phyloP scores from a whole-genome alignment of 495 filamentous ascomycete genomes.

The Penicillium verhagenii region DNA sequence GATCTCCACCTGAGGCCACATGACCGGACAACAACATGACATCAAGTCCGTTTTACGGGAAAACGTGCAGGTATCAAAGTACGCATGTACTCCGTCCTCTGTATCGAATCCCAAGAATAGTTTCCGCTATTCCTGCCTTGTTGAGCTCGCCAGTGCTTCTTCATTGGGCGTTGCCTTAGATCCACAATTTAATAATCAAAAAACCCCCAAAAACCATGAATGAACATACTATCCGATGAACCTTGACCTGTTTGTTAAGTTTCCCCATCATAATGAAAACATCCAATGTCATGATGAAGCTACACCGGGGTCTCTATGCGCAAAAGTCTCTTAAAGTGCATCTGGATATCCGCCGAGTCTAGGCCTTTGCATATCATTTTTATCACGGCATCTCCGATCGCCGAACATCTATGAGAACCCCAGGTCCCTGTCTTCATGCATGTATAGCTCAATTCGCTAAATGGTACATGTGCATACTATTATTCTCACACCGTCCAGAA shows the following conservation, averaged over 20 bases:
- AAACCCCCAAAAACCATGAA: background rate
- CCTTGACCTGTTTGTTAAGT: background rate
- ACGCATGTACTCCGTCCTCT: background rate
- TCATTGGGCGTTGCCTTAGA: background rate
- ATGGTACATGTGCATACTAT: too few species aligned
- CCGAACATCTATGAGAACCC: background rate
- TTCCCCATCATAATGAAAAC: constrained; percentile 17
- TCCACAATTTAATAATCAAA: too few species aligned
- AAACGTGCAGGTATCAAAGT: background rate
- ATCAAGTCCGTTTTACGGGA: constrained; percentile 1
- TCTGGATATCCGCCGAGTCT: background rate
- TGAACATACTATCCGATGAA: background rate
- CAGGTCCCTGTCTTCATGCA: background rate
- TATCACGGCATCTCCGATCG: constrained; percentile 5
- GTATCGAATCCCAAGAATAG: background rate
- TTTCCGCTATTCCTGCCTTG: background rate
- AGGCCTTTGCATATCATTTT: background rate
- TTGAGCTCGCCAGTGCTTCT: background rate
- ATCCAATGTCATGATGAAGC: constrained; percentile 22
- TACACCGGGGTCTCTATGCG: constrained; percentile 1
- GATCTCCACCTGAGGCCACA: constrained; percentile 6
- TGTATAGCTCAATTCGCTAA: background rate
- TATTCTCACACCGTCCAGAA: background rate
- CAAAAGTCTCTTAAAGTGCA: background rate
- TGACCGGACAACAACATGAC: background rate